Evolutionary conservation across 257 asterid species (phyloP), one percentile per base, ranked within the genome.

Genomic region (Scutellaria barbata): DNA sequence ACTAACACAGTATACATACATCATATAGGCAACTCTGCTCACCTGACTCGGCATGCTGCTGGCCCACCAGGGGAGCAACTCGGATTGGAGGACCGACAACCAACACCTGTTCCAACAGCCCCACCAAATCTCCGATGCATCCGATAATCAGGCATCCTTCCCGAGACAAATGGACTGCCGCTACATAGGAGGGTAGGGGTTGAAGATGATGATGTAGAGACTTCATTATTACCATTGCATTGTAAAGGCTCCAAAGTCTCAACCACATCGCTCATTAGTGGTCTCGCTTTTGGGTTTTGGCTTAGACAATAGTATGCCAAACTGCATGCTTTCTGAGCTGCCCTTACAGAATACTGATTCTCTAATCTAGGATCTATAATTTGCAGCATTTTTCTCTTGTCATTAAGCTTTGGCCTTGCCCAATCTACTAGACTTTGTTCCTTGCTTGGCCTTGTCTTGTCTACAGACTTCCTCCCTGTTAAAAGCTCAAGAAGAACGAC

Each of bases 311-410:
- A 95, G 85, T 89, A 95, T 18, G 99, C 99, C 81, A 95, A 83
- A 78, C 98, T 95, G 90, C 99, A 92, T 45, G 99, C 99, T 74
- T 95, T 95, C 84, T 95, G 98, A 1, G 99, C 98, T 65, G 92
- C 98, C 80, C 98, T 85, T 56, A 92, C 85, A 0, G 98, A 95
- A 82, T 95, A 95, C 82, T 92, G 95, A 74, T 76, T 88, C 78
- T 86, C 97, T 82, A 92, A 83, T 79, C 98, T 83, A 43, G 98
- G 97, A 77, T 95, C 98, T 68, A 95, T 84, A 59, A 95, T 95
- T 78, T 92, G 98, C 80, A 95, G 95, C 99, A 95, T 83, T 76
- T 88, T 95, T 57, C 97, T 82, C 89, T 89, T 95, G 75, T 95
- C 99, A 8, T 89, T 95, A 17, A 95, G 88, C 86, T 85, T 95